Conservation (phyloP, 2,329 filamentous ascomycete species). For the Alternaria sp. region DNA sequence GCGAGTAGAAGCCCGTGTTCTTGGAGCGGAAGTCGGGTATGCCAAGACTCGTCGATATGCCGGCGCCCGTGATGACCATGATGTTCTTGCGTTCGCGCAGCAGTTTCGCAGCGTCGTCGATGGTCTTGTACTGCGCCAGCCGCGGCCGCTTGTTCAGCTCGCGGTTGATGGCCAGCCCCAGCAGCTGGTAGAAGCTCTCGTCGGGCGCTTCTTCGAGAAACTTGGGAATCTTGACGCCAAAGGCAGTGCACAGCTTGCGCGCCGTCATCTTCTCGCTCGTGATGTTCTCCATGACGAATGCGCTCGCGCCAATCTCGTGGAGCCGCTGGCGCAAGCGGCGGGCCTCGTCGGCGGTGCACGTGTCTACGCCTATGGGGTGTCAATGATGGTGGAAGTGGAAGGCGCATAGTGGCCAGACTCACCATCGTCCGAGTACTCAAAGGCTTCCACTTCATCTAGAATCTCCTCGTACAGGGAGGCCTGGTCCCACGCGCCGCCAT, state of each 20-base stretch:
- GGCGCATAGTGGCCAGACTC: slow-evolving; percentile 4
- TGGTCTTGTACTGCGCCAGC: slow-evolving; percentile 77
- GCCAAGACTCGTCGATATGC: slow-evolving; percentile 94
- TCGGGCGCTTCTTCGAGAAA: slow-evolving; percentile 78
- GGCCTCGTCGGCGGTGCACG: slow-evolving; percentile 61
- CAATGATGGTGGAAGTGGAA: slow-evolving; percentile 6
- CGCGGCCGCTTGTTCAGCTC: slow-evolving; percentile 85
- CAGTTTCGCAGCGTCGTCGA: slow-evolving; percentile 84
- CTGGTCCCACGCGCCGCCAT: slow-evolving; percentile 40
- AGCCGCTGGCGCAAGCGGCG: slow-evolving; percentile 72
- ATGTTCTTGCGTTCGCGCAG: slow-evolving; percentile 80
- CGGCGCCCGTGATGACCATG: slow-evolving; percentile 91
- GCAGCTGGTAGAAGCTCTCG: slow-evolving; percentile 74
- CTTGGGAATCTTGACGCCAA: slow-evolving; percentile 74
- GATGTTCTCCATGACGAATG: slow-evolving; percentile 70
- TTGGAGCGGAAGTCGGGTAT: slow-evolving; percentile 98
- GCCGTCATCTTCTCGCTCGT: slow-evolving; percentile 71
- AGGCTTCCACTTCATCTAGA: slow-evolving; percentile 39
- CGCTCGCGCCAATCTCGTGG: slow-evolving; percentile 75
- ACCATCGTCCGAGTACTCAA: slow-evolving; percentile 36
- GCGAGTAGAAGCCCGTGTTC: slow-evolving; percentile 87
- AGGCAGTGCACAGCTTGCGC: slow-evolving; percentile 85
- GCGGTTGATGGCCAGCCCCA: slow-evolving; percentile 78
- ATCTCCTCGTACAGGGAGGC: slow-evolving; percentile 45
- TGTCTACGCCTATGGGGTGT: slow-evolving; percentile 31